Base-by-base conservation (phyloP, 2,329 filamentous ascomycete genomes). In the Ilyonectria destructans region DNA sequence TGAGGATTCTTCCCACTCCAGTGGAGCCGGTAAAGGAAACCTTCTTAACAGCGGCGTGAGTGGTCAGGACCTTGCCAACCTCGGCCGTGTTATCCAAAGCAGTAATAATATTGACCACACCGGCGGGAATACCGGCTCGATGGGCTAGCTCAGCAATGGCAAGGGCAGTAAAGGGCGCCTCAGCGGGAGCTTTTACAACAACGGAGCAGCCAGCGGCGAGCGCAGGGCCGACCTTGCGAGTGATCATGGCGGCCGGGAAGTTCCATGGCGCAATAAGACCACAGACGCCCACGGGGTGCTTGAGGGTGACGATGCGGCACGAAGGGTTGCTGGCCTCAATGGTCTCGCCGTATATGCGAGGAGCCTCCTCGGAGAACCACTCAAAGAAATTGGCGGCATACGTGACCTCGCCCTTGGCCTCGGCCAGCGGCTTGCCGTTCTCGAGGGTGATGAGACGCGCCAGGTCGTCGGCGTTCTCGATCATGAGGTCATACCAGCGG, bases 131-230 rank as follows among this genome's bases (percentile, higher is more conserved):
- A 29, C 95, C 95, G 15, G 95, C 95, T 35, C 95, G 91, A 76
- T 92, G 88, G 7, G 91, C 93, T 48, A 97, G 88, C 81, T 97
- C 95, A 2, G 93, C 93, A 31, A 97, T 82, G 2, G 95, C 95
- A 54, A 97, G 91, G 1, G 94, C 90, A 23, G 94, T 97, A 78
- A 96, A 94, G 0, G 95, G 95, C 4, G 95, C 97, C 84, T 97
- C 95, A 43, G 92, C 91, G 1, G 95, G 94, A 40, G 94, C 92
- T 82, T 98, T 98, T 71, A 90, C 90, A 1, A 98, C 94, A 87
- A 93, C 88, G 3, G 91, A 93, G 80, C 92, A 93, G 40, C 92
- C 92, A 31, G 91, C 91, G 37, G 92, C 92, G 46, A 94, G 83
- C 17, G 87, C 89, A 9, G 88, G 81, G 4, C 81, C 83, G 33